phyloP scores from a whole-genome alignment of 805 yeast species.

The Saturnispora quitensis region DNA sequence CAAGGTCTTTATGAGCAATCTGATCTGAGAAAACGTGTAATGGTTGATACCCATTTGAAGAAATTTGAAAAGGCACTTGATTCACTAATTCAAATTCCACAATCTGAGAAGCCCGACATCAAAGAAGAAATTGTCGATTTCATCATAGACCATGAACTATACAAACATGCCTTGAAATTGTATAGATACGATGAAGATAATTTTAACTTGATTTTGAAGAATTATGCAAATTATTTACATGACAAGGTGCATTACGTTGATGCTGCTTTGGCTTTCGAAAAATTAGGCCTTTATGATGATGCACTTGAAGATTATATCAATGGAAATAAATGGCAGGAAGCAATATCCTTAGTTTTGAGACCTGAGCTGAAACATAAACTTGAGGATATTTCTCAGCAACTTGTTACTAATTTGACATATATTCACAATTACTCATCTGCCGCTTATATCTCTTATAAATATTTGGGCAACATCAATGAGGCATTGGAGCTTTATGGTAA shows the following conservation, averaged over 20 bases:
- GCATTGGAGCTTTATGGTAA: slow-evolving; percentile 66
- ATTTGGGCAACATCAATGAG: slow-evolving; percentile 49
- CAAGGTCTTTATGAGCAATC: slow-evolving; percentile 66
- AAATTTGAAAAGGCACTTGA: slow-evolving; percentile 58
- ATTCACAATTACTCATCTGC: slow-evolving; percentile 72
- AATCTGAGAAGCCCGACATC: slow-evolving; percentile 25
- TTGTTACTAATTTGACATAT: slow-evolving; percentile 52
- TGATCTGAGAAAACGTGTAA: slow-evolving; percentile 57
- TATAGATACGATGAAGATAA: slow-evolving; percentile 49
- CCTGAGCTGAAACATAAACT: slow-evolving; percentile 31
- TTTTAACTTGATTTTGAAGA: slow-evolving; percentile 42
- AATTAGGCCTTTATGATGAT: slow-evolving; percentile 41
- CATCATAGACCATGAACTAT: slow-evolving; percentile 60
- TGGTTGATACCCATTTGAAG: slow-evolving; percentile 72
- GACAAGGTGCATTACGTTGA: slow-evolving; percentile 53
- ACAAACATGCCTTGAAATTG: slow-evolving; percentile 55
- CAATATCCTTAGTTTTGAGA: slow-evolving; percentile 49
- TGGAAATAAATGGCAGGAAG: slow-evolving; percentile 81
- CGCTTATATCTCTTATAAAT: slow-evolving; percentile 62
- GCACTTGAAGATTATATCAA: slow-evolving; percentile 64
- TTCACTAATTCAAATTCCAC: slow-evolving; percentile 46
- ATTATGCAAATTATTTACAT: slow-evolving; percentile 56
- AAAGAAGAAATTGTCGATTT: slow-evolving; percentile 58
- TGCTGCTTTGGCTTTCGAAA: slow-evolving; percentile 74
- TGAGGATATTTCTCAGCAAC: slow-evolving; percentile 43